phyloP scores from a whole-genome alignment of 768 basidiomycete species.

The Lanmaoa rubissima region DNA sequence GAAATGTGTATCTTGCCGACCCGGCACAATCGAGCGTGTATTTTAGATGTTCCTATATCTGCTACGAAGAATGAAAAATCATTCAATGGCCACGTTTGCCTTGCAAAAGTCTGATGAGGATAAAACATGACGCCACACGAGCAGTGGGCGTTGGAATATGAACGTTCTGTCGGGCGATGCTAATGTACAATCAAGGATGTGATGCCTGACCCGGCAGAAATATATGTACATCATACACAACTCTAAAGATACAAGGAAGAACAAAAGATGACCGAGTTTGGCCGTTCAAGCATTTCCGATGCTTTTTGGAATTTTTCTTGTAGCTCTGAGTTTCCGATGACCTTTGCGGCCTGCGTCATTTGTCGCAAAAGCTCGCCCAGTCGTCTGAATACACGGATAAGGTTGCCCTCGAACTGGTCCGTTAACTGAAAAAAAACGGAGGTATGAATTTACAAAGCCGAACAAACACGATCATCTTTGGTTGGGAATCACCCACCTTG shows the following conservation, averaged over 20 bases:
- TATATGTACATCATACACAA: neutral
- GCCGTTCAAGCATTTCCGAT: conserved; percentile 89
- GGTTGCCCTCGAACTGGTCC: conserved; percentile 94
- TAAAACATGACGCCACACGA: no score
- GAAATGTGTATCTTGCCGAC: neutral
- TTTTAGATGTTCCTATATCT: neutral
- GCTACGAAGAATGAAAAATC: neutral
- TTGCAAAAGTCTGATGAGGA: neutral
- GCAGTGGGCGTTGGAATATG: no score
- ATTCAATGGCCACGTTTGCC: neutral
- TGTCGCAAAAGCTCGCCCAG: conserved; percentile 93
- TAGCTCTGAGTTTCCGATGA: conserved; percentile 92
- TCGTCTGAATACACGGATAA: conserved; percentile 95
- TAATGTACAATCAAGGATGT: no score
- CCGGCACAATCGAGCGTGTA: conserved; percentile 1
- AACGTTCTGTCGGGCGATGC: no score
- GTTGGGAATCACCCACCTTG: conserved; percentile 56
- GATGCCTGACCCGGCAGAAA: neutral
- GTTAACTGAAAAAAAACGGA: conserved; percentile 58
- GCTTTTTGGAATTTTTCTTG: conserved; percentile 92
- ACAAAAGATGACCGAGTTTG: conserved; percentile 91
- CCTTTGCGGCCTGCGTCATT: conserved; percentile 94
- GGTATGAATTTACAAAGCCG: neutral
- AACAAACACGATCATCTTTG: neutral
- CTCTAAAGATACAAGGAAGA: conserved; percentile 77